Percentiles rank a stretch among this genome's conserved stretches.
These are phyloP conservation scores for Mycena rosella DNA, from an alignment of 768 basidiomycete genomes.

Conservation along the genomic window DNA sequence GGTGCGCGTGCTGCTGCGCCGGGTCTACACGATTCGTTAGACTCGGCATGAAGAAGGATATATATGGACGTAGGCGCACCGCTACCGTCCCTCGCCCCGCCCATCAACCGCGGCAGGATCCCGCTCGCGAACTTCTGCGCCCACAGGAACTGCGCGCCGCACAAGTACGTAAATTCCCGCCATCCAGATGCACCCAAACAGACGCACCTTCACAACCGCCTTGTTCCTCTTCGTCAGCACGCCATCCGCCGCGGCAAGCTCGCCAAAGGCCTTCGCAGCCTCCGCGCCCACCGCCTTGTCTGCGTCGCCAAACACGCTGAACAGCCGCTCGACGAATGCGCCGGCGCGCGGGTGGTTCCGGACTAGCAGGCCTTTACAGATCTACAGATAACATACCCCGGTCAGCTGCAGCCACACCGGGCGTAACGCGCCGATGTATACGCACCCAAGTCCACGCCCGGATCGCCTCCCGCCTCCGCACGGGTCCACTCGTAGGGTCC, in stretches of 20 bases:
- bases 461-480: constrained; percentile 66
- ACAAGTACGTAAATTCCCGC: background rate
- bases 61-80: constrained; percentile 54
- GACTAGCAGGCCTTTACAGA: constrained; percentile 83
- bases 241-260: constrained; percentile 69
- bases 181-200: background rate
- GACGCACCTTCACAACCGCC: constrained; percentile 79
- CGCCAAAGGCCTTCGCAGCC: constrained; percentile 82
- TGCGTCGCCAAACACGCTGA: constrained; percentile 80
- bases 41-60: background rate
- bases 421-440: background rate
- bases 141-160: constrained; percentile 69
- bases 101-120: constrained; percentile 81
- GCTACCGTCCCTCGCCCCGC: constrained; percentile 67
- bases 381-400: constrained; percentile 55
- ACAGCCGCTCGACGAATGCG: constrained; percentile 70
- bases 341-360: constrained; percentile 74
- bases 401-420: too few relatives aligned
- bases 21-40: constrained; percentile 53
- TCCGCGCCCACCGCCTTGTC: constrained; percentile 71
- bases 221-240: constrained; percentile 83
- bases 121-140: constrained; percentile 80
- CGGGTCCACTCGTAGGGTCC: constrained; percentile 43
- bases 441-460: constrained; percentile 79
- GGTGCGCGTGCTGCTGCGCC: constrained; percentile 71